These are phyloP conservation scores for Carex parvula DNA, from an alignment of 176 grass and related monocot species.

Conservation along the genomic window DNA sequence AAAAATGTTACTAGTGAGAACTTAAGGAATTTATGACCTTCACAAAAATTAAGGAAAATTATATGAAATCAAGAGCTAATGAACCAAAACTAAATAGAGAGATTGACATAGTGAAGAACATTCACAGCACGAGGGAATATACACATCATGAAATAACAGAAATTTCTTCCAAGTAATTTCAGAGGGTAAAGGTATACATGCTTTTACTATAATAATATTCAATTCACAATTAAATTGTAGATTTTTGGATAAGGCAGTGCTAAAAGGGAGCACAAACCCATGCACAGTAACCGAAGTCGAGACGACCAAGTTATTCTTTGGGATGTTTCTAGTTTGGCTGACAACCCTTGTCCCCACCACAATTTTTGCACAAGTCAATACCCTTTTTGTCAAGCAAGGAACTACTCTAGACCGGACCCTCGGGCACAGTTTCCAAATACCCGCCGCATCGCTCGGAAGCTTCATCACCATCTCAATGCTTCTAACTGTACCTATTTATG, in stretches of 20 bases:
- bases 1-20: not conserved
- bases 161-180: not conserved
- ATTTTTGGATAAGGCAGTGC: slow-evolving; percentile 55
- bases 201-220: not conserved
- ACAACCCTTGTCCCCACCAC: slow-evolving; percentile 47
- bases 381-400: slow-evolving; percentile 72
- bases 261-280: slow-evolving; percentile 27
- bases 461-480: slow-evolving; percentile 54
- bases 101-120: not conserved
- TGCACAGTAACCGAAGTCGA: slow-evolving; percentile 66
- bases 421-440: slow-evolving; percentile 41
- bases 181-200: not conserved
- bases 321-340: slow-evolving; percentile 33
- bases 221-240: slow-evolving; percentile 3
- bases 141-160: too few species aligned
- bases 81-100: not conserved
- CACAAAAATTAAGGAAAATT: not conserved
- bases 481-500: slow-evolving; percentile 31
- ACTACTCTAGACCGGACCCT: slow-evolving; percentile 38
- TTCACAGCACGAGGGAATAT: not conserved
- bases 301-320: slow-evolving; percentile 46
- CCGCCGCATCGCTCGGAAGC: slow-evolving; percentile 44
- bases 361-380: slow-evolving; percentile 51
- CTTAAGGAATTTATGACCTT: not conserved
- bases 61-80: not conserved